Evolutionary conservation across 805 yeast genomes (phyloP).

Genomic region (Suhomyces tanzawaensis): DNA sequence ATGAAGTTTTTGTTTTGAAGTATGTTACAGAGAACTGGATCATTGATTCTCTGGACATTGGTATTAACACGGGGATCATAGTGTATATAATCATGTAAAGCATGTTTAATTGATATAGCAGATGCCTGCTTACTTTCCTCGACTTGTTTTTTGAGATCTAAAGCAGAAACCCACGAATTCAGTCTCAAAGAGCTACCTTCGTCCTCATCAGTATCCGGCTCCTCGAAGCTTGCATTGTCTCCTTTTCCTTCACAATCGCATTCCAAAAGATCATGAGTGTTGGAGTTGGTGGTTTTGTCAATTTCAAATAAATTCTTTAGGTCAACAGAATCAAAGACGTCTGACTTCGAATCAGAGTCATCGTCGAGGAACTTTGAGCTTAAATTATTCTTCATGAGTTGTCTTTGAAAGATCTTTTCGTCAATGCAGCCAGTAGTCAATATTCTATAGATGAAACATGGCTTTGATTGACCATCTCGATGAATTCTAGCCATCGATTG

Average conservation of each 20-base stretch:
- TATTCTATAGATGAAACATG: slow-evolving; percentile 78
- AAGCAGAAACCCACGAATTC: slow-evolving; percentile 54
- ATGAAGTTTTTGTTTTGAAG: slow-evolving; percentile 14
- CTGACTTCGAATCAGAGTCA: slow-evolving; percentile 46
- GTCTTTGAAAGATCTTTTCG: slow-evolving; percentile 91
- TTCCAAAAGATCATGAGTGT: slow-evolving; percentile 74
- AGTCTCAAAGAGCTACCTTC: slow-evolving; percentile 3
- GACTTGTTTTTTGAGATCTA: slow-evolving; percentile 36
- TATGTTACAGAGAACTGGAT: slow-evolving; percentile 30
- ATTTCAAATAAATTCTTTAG: slow-evolving; percentile 73
- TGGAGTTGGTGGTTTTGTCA: slow-evolving; percentile 47
- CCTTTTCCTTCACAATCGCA: slow-evolving; percentile 64
- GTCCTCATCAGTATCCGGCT: slow-evolving; percentile 11
- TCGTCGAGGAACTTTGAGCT: slow-evolving; percentile 64
- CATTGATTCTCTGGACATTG: slow-evolving; percentile 12
- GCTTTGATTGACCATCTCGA: slow-evolving; percentile 84
- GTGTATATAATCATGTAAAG: slow-evolving; percentile 63
- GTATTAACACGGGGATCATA: slow-evolving; percentile 43
- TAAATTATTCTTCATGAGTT: slow-evolving; percentile 75
- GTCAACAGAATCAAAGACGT: slow-evolving; percentile 67
- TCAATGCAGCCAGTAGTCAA: slow-evolving; percentile 89
- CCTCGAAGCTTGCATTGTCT: slow-evolving; percentile 22
- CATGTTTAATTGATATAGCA: slow-evolving; percentile 47
- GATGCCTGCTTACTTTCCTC: slow-evolving; percentile 29
- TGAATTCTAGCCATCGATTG: slow-evolving; percentile 97